Evolutionary conservation across 805 yeast genomes (phyloP).

Genomic region (Nakazawaea ishiwadae): DNA sequence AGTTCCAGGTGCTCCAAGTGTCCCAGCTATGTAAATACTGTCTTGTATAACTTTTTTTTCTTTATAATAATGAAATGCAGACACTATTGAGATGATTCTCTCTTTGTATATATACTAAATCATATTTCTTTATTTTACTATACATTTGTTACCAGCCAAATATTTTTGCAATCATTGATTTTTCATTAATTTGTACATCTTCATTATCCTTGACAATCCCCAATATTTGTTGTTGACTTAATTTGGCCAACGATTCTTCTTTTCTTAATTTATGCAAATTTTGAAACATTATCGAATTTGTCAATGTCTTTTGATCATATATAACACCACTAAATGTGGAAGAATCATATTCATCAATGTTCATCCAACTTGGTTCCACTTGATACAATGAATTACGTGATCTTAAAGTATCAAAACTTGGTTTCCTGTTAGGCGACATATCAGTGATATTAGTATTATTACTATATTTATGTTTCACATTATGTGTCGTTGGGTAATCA

Average conservation of each 20-base stretch:
- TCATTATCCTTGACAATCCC: neutral
- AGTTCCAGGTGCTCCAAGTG: conserved; percentile 72
- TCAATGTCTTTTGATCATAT: conserved; percentile 10
- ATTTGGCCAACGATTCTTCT: neutral
- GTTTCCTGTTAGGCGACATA: conserved; percentile 2
- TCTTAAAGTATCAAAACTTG: conserved; percentile 31
- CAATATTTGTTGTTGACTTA: neutral
- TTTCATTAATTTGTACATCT: neutral
- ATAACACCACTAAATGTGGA: neutral
- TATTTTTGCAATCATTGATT: conserved; percentile 3
- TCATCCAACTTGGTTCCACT: conserved; percentile 52
- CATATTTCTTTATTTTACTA: no score
- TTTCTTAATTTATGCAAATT: neutral
- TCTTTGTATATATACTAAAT: no score
- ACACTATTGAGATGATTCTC: no score
- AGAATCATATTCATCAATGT: conserved; percentile 28
- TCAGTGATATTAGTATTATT: neutral
- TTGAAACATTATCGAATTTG: conserved; percentile 6
- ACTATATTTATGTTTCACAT: neutral
- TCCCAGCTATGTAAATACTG: conserved; percentile 7
- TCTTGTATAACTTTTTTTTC: no score
- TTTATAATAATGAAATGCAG: no score
- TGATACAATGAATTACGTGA: conserved; percentile 28
- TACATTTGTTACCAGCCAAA: conserved; percentile 10
- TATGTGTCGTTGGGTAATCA: neutral